These are phyloP conservation scores for Aspergillus affinis DNA, from an alignment of 495 filamentous ascomycete species.

Conservation along the genomic window DNA sequence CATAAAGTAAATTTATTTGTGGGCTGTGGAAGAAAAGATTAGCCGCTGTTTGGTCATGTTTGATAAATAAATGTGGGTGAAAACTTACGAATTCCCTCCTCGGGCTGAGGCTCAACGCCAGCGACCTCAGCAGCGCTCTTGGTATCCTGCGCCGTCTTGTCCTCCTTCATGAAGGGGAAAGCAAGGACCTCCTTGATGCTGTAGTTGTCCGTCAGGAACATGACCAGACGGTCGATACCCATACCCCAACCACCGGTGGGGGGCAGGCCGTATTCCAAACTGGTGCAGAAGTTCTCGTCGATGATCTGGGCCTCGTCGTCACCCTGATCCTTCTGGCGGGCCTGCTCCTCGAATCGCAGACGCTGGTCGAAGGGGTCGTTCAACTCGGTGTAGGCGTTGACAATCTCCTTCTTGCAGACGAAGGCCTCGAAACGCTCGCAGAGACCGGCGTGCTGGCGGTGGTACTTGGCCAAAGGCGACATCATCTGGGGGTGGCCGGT, in stretches of 20 bases:
- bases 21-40: constrained; percentile 25
- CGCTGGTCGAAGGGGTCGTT: constrained; percentile 96
- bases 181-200: constrained; percentile 93
- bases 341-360: constrained; percentile 94
- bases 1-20: constrained; percentile 32
- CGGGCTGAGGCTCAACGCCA: constrained; percentile 60
- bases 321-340: constrained; percentile 89
- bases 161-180: constrained; percentile 86
- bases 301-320: constrained; percentile 96
- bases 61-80: constrained; percentile 18
- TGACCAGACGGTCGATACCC: constrained; percentile 94
- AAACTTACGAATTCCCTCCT: constrained; percentile 68
- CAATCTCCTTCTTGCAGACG: constrained; percentile 95
- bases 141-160: constrained; percentile 45
- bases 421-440: constrained; percentile 98
- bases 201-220: constrained; percentile 97
- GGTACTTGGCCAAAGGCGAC: constrained; percentile 95
- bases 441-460: constrained; percentile 76
- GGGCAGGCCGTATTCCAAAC: constrained; percentile 83
- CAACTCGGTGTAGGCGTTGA: constrained; percentile 96
- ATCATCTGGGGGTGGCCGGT: constrained; percentile 93
- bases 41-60: constrained; percentile 1
- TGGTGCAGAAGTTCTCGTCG: constrained; percentile 88
- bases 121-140: constrained; percentile 67
- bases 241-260: constrained; percentile 97